These are phyloP conservation scores for Pholiota molesta DNA, from an alignment of 768 basidiomycete genomes.

Conservation along the genomic window DNA sequence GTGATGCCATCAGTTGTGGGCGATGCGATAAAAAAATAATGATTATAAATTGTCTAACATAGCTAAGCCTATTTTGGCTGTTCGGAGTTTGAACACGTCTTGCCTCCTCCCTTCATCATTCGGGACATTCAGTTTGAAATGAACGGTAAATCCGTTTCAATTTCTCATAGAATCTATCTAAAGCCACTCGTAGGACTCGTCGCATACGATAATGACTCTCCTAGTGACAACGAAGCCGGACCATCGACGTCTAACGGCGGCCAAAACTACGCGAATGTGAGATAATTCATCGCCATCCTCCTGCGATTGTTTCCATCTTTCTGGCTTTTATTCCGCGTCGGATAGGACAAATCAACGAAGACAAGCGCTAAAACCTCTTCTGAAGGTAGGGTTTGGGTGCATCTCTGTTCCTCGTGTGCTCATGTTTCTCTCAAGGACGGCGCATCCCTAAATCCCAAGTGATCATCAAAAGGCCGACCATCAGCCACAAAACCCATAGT, in stretches of 20 bases:
- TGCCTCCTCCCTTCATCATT: slow-evolving; percentile 17
- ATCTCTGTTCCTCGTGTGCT: neutral
- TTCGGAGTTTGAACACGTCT: slow-evolving; percentile 12
- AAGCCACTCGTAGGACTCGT: slow-evolving; percentile 49
- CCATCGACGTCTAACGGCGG: slow-evolving; percentile 35
- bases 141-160: slow-evolving; percentile 22
- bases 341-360: slow-evolving; percentile 65
- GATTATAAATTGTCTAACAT: too few species aligned
- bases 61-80: neutral
- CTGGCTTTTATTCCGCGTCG: slow-evolving; percentile 60
- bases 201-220: slow-evolving; percentile 67
- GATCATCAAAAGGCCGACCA: slow-evolving; percentile 56
- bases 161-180: neutral
- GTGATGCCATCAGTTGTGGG: too few species aligned
- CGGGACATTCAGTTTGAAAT: slow-evolving; percentile 16
- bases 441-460: slow-evolving; percentile 56
- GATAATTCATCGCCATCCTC: slow-evolving; percentile 46
- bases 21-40: too few species aligned
- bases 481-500: slow-evolving; percentile 49
- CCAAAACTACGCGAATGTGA: slow-evolving; percentile 54
- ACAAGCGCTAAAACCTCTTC: slow-evolving; percentile 33
- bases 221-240: slow-evolving; percentile 55
- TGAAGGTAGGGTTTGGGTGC: slow-evolving; percentile 41
- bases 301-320: slow-evolving; percentile 63
- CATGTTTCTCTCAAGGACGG: slow-evolving; percentile 33